Evolutionary conservation across 768 basidiomycete species (phyloP), one percentile per base, ranked within the genome.

Genomic region (Mycena crocata): DNA sequence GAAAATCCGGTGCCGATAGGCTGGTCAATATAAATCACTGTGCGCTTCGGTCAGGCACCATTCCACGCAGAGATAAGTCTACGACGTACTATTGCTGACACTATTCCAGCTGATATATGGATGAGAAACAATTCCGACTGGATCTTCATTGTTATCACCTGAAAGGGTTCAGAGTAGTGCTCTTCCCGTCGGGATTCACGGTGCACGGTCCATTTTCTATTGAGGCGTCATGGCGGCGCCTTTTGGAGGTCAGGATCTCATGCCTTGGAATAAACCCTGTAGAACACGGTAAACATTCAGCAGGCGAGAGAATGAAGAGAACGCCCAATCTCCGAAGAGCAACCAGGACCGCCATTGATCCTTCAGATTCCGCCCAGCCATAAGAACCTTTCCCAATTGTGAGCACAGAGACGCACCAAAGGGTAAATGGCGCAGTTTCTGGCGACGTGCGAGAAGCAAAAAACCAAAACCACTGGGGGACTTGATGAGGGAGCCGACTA

Each of bases 21-120:
- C 71, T 91, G 89, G 73, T 90, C 89, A 34, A 91, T 87, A 72
- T 90, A 91, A 35, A 91, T 87, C 76, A 91, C 89, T 91, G 55
- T 15, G 5, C 50, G n/a, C 12, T 12, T 14, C 60, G 52, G 51
- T 51, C 51, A 44, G 21, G 23, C 30, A 32, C 32, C 32, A 14
- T 50, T 12, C 21, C 44, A 55, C 17, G 13, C 17, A 2, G 28
- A 21, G 28, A 14, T 34, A 13, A 30, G 61, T 3, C 2, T 4
- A 15, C 32, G 8, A 6, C 15, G 40, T 52, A 90, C 90, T 85
- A 66, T 91, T 91, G 77, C 85, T 89, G 56, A 87, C 71, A 57
- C 85, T 87, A 71, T 91, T 91, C 91, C 91, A 92, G 60, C 90
- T 89, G 45, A 30, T 24, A 57, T 13, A 40, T 45, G 31, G 66